Base-by-base conservation (phyloP, 805 yeast genomes). In the Clavispora carvajalis region DNA sequence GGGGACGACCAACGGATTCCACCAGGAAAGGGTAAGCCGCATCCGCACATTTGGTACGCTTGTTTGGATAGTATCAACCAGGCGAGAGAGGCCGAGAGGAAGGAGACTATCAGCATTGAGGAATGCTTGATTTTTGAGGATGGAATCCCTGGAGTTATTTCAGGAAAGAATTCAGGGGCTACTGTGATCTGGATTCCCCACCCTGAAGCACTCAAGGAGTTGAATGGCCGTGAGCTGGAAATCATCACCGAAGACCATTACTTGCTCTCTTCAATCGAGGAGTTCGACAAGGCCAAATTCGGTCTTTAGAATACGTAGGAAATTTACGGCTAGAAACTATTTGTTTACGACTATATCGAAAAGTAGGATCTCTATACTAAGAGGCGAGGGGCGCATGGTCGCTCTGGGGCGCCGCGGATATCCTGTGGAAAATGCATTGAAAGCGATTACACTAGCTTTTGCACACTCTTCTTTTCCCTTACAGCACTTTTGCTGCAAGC, bases 151-250 rank as follows among this genome's bases (percentile, higher is more conserved):
- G 99, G 99, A 3, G 91, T 91, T 17, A 56, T 68, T 13, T 82
- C 96, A 3, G 99, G 95, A 11, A 75, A 74, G 41, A 80, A 85
- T 13, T 88, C 96, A 25, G 90, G 89, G 9, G 85, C 87, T 11
- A 73, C 72, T 40, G 96, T 91, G n/a, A 74, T 91, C 36, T 93
- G 98, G 99, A 84, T 90, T 11, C 98, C 99, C 8, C 91, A 91
- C 60, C 72, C 73, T 19, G 77, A 85, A 43, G 95, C 95, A 0
- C 54, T 76, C 24, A 65, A 69, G 15, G 74, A 76, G 7, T 61
- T 85, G 47, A 57, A 63, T 12, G 77, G 79, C 7, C 71, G 73
- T 33, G 74, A 79, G 47, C 54, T 71, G 7, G 65, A 65, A 5
- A 67, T 75, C 16, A 59, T 86, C 39, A 40, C 37, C 24, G 71